A percentile compares a stretch with the other conserved stretches of the same genome.
Evolutionary conservation across 306 rosid genomes (phyloP).

Genomic region (Arachis hypogaea): DNA sequence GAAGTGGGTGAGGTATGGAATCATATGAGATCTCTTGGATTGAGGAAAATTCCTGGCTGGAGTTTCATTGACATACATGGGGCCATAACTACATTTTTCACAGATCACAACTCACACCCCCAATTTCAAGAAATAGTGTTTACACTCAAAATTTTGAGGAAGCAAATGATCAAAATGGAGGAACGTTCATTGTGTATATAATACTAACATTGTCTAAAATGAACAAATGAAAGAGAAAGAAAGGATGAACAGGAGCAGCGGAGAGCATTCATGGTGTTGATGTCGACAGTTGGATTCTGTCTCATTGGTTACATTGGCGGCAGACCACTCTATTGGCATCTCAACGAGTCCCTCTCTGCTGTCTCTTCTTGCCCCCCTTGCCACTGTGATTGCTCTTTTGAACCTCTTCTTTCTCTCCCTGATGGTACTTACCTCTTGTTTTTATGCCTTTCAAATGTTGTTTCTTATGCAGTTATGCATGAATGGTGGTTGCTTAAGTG

Average conservation of each 20-base stretch:
- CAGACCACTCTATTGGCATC: constrained; percentile 52
- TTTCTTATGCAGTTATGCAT: neutral
- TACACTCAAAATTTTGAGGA: constrained; percentile 47
- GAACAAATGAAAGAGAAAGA: neutral
- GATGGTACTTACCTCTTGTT: constrained; percentile 37
- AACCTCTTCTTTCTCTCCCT: constrained; percentile 53
- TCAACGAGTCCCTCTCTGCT: constrained; percentile 39
- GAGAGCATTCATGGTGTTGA: constrained; percentile 38
- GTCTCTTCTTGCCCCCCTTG: constrained; percentile 51
- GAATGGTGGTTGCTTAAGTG: neutral
- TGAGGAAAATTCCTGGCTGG: constrained; percentile 84
- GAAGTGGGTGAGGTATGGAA: constrained; percentile 70
- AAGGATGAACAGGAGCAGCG: constrained; percentile 50
- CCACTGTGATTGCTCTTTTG: constrained; percentile 56
- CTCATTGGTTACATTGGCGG: constrained; percentile 49
- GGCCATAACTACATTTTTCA: constrained; percentile 62
- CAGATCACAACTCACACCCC: constrained; percentile 72
- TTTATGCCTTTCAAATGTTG: neutral
- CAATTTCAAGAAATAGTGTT: constrained; percentile 53
- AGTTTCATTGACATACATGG: constrained; percentile 72
- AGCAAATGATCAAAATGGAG: constrained; percentile 58
- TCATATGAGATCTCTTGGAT: constrained; percentile 77
- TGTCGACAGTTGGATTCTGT: constrained; percentile 45
- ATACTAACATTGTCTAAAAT: constrained; percentile 8
- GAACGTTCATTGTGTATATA: constrained; percentile 16